These are phyloP conservation scores for Gautieria morchelliformis DNA, from an alignment of 768 basidiomycete genomes.

Conservation along the genomic window DNA sequence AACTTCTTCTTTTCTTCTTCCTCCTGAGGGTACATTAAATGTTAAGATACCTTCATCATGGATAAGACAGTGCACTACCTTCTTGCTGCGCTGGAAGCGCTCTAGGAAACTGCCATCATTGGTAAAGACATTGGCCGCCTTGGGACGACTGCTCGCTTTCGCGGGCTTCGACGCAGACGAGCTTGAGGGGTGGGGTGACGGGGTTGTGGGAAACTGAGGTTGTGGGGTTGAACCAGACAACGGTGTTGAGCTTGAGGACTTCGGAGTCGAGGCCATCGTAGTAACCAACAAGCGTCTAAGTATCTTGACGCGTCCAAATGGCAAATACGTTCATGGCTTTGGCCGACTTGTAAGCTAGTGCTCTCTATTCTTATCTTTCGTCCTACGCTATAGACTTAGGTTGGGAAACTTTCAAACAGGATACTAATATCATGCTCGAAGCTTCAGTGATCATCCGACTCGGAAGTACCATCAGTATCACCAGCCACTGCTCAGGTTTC, in stretches of 20 bases:
- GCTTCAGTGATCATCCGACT: no score
- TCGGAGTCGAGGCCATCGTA: background rate
- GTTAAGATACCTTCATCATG: constrained; percentile 2
- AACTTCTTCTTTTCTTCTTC: constrained; percentile 50
- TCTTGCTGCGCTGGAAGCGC: constrained; percentile 48
- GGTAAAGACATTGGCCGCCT: constrained; percentile 49
- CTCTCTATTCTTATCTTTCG: no score
- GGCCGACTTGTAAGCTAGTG: no score
- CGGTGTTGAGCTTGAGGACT: constrained; percentile 1
- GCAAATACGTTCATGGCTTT: no score
- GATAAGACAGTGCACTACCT: constrained; percentile 27
- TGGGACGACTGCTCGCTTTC: constrained; percentile 21
- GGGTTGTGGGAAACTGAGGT: constrained; percentile 16
- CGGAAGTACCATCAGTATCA: no score
- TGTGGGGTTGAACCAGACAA: background rate
- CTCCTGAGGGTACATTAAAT: constrained; percentile 27
- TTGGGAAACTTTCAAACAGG: no score
- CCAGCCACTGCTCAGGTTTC: no score
- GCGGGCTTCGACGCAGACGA: constrained; percentile 21
- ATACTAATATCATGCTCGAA: no score
- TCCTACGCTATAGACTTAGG: no score
- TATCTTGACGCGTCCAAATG: no score
- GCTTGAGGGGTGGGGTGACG: constrained; percentile 16
- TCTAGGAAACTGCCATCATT: constrained; percentile 64
- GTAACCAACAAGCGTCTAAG: background rate